Percentiles rank a stretch among this genome's conserved stretches.
These are phyloP conservation scores for Camellia lanceoleosa DNA, from an alignment of 148 eudicot species.

Conservation along the genomic window DNA sequence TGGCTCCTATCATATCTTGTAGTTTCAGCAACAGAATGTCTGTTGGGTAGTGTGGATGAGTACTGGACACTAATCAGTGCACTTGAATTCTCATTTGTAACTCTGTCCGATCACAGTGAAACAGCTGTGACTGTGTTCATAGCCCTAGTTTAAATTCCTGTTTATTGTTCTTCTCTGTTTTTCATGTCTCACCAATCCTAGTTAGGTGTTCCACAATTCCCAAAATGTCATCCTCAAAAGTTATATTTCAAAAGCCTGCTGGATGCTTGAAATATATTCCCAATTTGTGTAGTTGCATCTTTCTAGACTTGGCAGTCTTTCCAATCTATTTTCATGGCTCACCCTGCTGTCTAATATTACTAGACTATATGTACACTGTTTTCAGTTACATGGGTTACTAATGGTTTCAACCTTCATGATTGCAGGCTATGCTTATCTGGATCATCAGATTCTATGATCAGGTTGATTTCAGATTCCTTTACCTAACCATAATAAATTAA, in stretches of 20 bases:
- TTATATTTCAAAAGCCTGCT: neutral
- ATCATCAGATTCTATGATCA: constrained; percentile 98
- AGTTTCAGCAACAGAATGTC: too few species aligned
- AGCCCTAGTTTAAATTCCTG: too few species aligned
- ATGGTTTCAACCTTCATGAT: constrained; percentile 15
- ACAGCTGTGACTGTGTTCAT: too few species aligned
- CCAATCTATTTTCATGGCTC: neutral
- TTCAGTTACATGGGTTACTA: constrained; percentile 11
- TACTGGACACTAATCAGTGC: too few species aligned
- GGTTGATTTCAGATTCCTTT: constrained; percentile 37
- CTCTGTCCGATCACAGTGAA: too few species aligned
- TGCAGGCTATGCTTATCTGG: constrained; percentile 96
- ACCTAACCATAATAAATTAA: neutral
- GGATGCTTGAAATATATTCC: neutral
- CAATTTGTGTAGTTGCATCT: neutral
- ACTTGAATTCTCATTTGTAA: too few species aligned
- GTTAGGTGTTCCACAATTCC: neutral
- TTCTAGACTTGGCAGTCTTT: neutral
- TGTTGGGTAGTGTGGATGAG: too few species aligned
- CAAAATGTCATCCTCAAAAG: neutral
- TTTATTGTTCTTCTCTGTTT: too few species aligned
- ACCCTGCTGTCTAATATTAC: neutral
- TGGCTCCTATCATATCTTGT: too few species aligned
- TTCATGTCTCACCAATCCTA: neutral
- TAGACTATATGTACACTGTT: neutral